Percentiles rank a stretch among this genome's conserved stretches.
These are phyloP conservation scores for Sextonia rubra DNA, from an alignment of 164 flowering plant genomes.

Conservation along the genomic window DNA sequence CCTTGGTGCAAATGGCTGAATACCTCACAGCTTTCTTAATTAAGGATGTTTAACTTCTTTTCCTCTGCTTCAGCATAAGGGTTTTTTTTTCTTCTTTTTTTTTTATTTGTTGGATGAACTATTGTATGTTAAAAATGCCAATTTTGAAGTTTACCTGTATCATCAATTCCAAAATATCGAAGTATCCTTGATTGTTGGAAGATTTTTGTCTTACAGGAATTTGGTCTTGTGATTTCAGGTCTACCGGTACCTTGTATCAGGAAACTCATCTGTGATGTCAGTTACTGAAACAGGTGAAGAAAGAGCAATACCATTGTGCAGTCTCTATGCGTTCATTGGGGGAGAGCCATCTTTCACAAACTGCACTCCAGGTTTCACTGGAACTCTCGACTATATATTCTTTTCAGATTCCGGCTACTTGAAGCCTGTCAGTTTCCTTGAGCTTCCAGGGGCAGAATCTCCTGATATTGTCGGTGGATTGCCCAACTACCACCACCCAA, in stretches of 20 bases:
- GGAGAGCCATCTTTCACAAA: constrained; percentile 92
- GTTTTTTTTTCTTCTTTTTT: too few species aligned
- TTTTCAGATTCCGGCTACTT: constrained; percentile 56
- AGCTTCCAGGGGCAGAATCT: constrained; percentile 66
- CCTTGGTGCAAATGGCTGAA: too few species aligned
- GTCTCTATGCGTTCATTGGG: constrained; percentile 56
- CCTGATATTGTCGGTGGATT: constrained; percentile 72
- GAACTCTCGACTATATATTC: constrained; percentile 81
- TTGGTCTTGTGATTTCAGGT: constrained; percentile 3
- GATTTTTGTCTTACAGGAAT: too few species aligned
- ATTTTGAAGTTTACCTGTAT: too few species aligned
- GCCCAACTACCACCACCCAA: constrained; percentile 83
- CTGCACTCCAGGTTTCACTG: constrained; percentile 91
- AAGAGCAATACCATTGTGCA: constrained; percentile 14
- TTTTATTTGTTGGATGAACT: not conserved
- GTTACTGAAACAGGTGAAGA: not conserved
- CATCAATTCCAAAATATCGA: not conserved
- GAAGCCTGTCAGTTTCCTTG: constrained; percentile 64
- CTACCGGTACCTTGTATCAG: constrained; percentile 8
- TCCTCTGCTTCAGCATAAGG: too few species aligned
- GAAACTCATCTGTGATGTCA: not conserved
- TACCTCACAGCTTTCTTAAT: too few species aligned
- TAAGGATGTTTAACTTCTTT: too few species aligned
- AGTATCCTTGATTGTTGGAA: not conserved
- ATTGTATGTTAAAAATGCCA: not conserved